These are phyloP conservation scores for Friedmanniomyces simplex DNA, from an alignment of 495 filamentous ascomycete species.

Conservation along the genomic window DNA sequence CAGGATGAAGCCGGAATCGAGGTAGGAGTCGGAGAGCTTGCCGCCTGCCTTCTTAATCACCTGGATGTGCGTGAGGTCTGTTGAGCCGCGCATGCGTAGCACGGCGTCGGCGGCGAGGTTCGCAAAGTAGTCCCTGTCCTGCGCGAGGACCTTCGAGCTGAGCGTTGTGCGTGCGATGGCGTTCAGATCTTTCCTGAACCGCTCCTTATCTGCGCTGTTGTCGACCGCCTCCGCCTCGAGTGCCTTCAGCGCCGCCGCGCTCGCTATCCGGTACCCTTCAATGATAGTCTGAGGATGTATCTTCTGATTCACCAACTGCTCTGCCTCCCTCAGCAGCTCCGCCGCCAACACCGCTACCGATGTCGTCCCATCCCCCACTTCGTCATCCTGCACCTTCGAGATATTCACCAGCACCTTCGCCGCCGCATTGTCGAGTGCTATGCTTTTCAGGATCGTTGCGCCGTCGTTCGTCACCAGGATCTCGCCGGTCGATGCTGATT, in stretches of 20 bases:
- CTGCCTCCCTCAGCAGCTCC: conserved; percentile 89
- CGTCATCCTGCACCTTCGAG: conserved; percentile 98
- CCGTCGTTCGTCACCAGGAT: conserved; percentile 99
- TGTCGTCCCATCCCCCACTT: conserved; percentile 92
- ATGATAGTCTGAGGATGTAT: conserved; percentile 99
- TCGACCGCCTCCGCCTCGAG: conserved; percentile 78
- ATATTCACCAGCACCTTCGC: conserved; percentile 98
- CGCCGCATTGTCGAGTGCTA: conserved; percentile 97
- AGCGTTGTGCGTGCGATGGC: conserved; percentile 92
- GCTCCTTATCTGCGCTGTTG: conserved; percentile 68
- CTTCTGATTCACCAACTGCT: conserved; percentile 92
- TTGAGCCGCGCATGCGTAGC: conserved; percentile 77
- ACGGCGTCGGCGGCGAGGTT: conserved; percentile 88
- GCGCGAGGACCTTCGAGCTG: conserved; percentile 91
- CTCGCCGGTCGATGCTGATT: conserved; percentile 95
- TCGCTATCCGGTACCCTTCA: conserved; percentile 96
- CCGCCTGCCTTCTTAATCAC: conserved; percentile 99
- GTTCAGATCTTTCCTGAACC: conserved; percentile 81
- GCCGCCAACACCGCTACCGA: conserved; percentile 88
- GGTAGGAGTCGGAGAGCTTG: conserved; percentile 91
- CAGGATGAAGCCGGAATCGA: conserved; percentile 95
- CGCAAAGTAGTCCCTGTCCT: conserved; percentile 88
- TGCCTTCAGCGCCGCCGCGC: conserved; percentile 70
- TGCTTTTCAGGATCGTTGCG: conserved; percentile 94
- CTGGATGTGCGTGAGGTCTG: conserved; percentile 94